Base-by-base conservation (phyloP, 2,329 filamentous ascomycete species). In the Diaporthe citrichinensis region DNA sequence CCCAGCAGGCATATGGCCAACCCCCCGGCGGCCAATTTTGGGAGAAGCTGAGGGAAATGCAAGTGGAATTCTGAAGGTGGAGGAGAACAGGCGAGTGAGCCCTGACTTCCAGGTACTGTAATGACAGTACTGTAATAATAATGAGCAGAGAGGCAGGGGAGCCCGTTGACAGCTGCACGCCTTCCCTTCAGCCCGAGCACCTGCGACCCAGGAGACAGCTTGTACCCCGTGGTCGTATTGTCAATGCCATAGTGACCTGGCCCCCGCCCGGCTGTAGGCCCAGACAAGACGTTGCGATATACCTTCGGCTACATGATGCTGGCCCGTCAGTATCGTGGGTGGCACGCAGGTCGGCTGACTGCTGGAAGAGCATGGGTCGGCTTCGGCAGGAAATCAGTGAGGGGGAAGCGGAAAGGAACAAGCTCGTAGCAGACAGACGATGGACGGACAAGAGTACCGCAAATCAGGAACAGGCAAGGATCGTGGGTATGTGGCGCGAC, bases 331-430 rank as follows among this genome's bases (percentile, higher is more conserved):
- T 34, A 53, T 69, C 72, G 53, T 57, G 72, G 61, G 51, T 59
- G 72, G 72, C 62, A 69, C 49, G 65, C 65, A 69, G 72, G 62
- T 73, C 72, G 72, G 58, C 72, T 68, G 51, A 53, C 62, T 69
- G 65, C 65, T 49, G 62, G 28, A 6, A 41, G 61, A 53, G 39
- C 72, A 46, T 31, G 61, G 62, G 44, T 55, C 44, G 53, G 72
- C 49, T 71, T 58, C 28, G 59, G 41, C 61, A 69, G 51, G 61
- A 57, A 68, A 58, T 51, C 23, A 74, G 23, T 69, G 72, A 74
- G 72, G 72, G 72, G 72, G 51, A 57, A 59, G 53, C 20, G 55
- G 68, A 59, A 46, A 59, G 51, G 68, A 59, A 72, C 68, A 72
- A 44, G 68, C 68, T 49, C 36, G 68, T 58, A 58, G 68, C 68